Base-by-base conservation (phyloP, 2,329 filamentous ascomycete species). In the Penicillium sp. region DNA sequence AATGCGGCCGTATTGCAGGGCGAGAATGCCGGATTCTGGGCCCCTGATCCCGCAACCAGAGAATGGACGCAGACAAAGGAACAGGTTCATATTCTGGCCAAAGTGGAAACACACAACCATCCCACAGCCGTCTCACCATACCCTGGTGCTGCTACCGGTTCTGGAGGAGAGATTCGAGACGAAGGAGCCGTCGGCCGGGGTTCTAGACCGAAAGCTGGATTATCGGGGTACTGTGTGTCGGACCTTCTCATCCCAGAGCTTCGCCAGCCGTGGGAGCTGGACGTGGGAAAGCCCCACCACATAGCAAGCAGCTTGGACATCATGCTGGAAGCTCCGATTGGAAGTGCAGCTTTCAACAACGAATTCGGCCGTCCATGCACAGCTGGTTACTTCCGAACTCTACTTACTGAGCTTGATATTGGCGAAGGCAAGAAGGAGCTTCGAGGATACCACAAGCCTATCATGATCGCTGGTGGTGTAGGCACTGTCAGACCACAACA, bases 61-160 rank as follows among this genome's bases (percentile, higher is more conserved):
- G 88, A 90, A 64, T 99, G 93, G 93, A 88, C 82, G 65, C 83
- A 93, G 59, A 90, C 83, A 20, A 94, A 90, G 66, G 94, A 99
- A 76, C 79, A 85, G 23, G 87, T 96, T 20, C 90, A 97, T 70
- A 89, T 92, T 65, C 78, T 99, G 48, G 87, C 87, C 71, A 99
- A 99, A 77, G 94, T 97, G 51, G 94, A 99, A 77, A 97, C 94
- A 1, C 93, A 97, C 77, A 97, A 97, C 73, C 93, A 97, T 68
- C 93, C 93, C 2, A 97, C 94, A 5, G 93, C 93, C 8, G 95
- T 99, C 53, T 96, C 91, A 0, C 92, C 92, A 0, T 96, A 90
- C 68, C 85, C 93, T 4, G 94, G 94, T 67, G 94, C 94, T 9
- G 94, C 94, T 7, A 99, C 94, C 40, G 94, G 94, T 26, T 92